Evolutionary conservation across 2,329 filamentous ascomycete species (phyloP).

Genomic region (Fusarium luffae): DNA sequence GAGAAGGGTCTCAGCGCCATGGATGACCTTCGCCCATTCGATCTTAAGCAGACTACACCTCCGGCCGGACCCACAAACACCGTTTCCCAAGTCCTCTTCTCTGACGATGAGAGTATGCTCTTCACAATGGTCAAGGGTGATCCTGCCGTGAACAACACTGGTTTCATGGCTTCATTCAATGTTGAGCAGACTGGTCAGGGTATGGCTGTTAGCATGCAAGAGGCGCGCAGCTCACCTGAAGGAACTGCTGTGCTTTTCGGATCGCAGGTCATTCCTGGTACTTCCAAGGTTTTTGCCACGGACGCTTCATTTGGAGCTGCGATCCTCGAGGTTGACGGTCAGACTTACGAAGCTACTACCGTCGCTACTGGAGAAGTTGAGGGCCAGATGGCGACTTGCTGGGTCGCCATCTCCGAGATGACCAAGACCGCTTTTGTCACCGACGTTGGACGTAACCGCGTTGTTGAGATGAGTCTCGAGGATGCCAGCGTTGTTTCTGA

Average conservation of each 20-base stretch:
- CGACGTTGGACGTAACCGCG: constrained; percentile 61
- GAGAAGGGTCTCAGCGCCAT: constrained; percentile 54
- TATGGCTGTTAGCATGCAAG: constrained; percentile 42
- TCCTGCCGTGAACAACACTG: constrained; percentile 63
- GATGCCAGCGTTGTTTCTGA: constrained; percentile 59
- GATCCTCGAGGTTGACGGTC: constrained; percentile 57
- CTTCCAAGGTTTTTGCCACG: constrained; percentile 61
- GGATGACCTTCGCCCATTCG: constrained; percentile 59
- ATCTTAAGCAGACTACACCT: constrained; percentile 66
- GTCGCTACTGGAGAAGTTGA: constrained; percentile 56
- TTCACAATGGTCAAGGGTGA: constrained; percentile 71
- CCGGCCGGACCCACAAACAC: constrained; percentile 68
- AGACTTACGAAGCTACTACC: constrained; percentile 47
- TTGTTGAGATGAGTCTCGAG: constrained; percentile 66
- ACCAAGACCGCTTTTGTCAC: constrained; percentile 68
- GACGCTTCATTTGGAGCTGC: constrained; percentile 69
- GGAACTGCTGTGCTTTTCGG: constrained; percentile 71
- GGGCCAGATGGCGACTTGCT: constrained; percentile 68
- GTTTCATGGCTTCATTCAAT: constrained; percentile 65
- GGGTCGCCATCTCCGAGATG: constrained; percentile 61
- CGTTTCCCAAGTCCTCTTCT: constrained; percentile 70
- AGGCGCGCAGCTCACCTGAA: constrained; percentile 55
- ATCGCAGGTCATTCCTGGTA: constrained; percentile 57
- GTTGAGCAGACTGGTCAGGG: constrained; percentile 46
- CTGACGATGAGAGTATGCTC: constrained; percentile 61